Evolutionary conservation across 805 yeast genomes (phyloP).

Genomic region (Yamadazyma ubonensis): DNA sequence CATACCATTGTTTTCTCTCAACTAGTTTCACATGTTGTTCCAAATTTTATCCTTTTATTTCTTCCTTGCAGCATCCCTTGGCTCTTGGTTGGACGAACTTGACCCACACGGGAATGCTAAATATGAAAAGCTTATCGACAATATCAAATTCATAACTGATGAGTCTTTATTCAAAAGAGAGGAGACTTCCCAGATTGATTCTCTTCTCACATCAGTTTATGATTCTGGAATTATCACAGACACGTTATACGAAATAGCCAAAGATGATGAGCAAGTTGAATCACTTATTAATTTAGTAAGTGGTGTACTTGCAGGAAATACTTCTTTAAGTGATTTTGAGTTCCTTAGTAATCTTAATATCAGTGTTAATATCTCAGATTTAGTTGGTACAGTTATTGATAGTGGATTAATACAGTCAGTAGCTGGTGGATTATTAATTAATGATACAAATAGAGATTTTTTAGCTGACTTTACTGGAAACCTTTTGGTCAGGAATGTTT

Average conservation of each 20-base stretch:
- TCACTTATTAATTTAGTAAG: constrained; percentile 24
- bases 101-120: constrained; percentile 12
- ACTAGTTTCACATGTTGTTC: constrained; percentile 3
- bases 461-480: constrained; percentile 28
- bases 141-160: constrained; percentile 13
- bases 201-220: constrained; percentile 9
- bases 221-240: constrained; percentile 16
- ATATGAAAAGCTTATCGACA: constrained; percentile 12
- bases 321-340: neutral
- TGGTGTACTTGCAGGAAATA: constrained; percentile 14
- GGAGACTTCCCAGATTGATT: constrained; percentile 10
- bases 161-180: constrained; percentile 13
- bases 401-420: constrained; percentile 31
- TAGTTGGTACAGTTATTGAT: constrained; percentile 19
- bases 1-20: neutral
- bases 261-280: constrained; percentile 28
- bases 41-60: constrained; percentile 1
- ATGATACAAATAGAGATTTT: constrained; percentile 27
- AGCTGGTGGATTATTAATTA: constrained; percentile 24
- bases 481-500: constrained; percentile 25
- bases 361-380: constrained; percentile 23
- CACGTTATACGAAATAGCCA: constrained; percentile 31
- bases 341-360: constrained; percentile 16
- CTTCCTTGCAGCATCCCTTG: constrained; percentile 1
- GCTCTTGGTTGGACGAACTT: constrained; percentile 13